Evolutionary conservation across 768 basidiomycete species (phyloP), one percentile per base, ranked within the genome.

Genomic region (Crucibulum laeve): DNA sequence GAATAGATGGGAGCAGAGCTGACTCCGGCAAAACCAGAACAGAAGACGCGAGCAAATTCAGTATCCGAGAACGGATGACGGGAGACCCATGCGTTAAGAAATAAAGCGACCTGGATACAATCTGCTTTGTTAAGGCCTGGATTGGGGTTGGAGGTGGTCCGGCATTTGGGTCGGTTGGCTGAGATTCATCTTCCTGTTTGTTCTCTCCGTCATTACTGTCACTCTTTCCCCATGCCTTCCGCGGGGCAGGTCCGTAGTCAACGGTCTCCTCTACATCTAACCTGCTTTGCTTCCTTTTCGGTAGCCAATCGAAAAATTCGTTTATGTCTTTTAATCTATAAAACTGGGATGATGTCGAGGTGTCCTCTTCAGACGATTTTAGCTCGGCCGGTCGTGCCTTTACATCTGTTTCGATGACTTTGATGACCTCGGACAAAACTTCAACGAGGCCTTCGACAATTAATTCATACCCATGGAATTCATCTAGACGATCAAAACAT

Each of bases 401-500:
- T 32, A 72, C 71, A 42, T 85, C 81, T 0, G 63, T 56, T 48
- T 82, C 79, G 52, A 96, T 80, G 25, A 84, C 87, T 41, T 80
- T 80, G 43, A 96, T 76, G 8, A 99, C 84, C 49, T 95, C 89
- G 32, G 76, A 77, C 35, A 99, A 63, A 5, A 96, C 94, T 36
- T 89, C 89, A 19, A 97, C 70, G 3, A 99, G 71, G 0, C 91
- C 88, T 49, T 92, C 88, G 1, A 94, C 89, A 17, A 98, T 65
- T 21, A 83, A 59, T 17, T 82, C 80, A 63, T 99, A 97, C 11
- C 93, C 95, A 60, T 98, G 95, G 58, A 80, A 98, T 50, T 96
- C 92, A 55, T 98, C 96, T 15, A 98, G 70, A 22, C 93, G 82
- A 62, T 97, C 95, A 53, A 98, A 98, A 48, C 95, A 94, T 61